phyloP scores from a whole-genome alignment of 73 alveolate species.

The Paramecium tetraurelia region DNA sequence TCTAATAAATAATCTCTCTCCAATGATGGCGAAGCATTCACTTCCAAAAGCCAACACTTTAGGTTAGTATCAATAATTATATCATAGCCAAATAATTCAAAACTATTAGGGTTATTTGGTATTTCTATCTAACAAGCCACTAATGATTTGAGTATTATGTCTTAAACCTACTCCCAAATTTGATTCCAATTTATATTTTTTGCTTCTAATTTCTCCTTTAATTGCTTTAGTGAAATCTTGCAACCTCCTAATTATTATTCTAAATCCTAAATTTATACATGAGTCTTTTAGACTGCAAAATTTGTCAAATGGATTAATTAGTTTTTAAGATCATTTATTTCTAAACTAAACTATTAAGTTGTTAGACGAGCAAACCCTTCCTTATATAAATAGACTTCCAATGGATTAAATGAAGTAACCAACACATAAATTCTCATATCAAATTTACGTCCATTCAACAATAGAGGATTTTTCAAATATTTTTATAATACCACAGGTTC shows the following conservation, averaged over 20 bases:
- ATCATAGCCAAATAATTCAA: conserved; percentile 97
- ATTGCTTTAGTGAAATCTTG: conserved; percentile 17
- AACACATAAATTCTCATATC: conserved; percentile 95
- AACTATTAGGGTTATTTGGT: conserved; percentile 92
- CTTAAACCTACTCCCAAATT: conserved; percentile 55
- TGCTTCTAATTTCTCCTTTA: conserved; percentile 39
- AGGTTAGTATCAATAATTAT: conserved; percentile 84
- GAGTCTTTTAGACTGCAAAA: conserved; percentile 42
- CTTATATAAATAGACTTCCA: conserved; percentile 96
- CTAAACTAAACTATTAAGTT: conserved; percentile 90
- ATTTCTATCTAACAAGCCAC: conserved; percentile 58
- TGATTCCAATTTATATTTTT: conserved; percentile 44
- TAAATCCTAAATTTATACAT: conserved; percentile 31
- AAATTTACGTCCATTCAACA: conserved; percentile 95
- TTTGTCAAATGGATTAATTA: conserved; percentile 60
- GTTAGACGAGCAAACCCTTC: conserved; percentile 98
- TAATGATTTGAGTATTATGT: conserved; percentile 18
- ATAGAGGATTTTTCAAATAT: conserved; percentile 92
- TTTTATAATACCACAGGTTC: conserved; percentile 94
- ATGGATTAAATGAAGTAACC: conserved; percentile 93
- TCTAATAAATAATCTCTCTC: conserved; percentile 89
- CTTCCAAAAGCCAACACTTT: conserved; percentile 93
- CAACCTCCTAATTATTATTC: conserved; percentile 55
- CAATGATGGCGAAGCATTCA: conserved; percentile 92
- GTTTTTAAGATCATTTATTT: conserved; percentile 85